Conservation (phyloP, 805 yeast genomes). For the Candida succiphila region DNA sequence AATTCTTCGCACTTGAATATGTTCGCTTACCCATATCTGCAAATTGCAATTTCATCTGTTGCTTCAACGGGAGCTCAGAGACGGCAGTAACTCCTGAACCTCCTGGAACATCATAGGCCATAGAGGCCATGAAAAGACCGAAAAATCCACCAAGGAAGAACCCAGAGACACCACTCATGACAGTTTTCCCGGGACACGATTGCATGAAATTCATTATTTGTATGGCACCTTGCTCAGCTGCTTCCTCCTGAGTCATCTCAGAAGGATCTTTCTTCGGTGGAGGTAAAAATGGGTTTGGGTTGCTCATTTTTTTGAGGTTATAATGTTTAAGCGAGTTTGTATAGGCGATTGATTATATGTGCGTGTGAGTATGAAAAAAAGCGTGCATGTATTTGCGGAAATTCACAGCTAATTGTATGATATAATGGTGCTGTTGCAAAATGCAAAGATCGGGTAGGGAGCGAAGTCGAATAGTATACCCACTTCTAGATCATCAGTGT, state of each 20-base stretch:
- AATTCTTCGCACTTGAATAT: conserved; percentile 84
- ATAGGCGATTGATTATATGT: too few relatives aligned
- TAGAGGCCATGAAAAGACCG: conserved; percentile 88
- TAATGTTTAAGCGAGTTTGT: background rate
- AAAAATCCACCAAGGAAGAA: conserved; percentile 92
- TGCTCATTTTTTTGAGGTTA: background rate
- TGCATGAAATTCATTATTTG: conserved; percentile 78
- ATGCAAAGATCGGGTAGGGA: too few relatives aligned
- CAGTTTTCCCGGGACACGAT: conserved; percentile 92
- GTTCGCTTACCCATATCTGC: conserved; percentile 87
- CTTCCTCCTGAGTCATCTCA: conserved; percentile 85
- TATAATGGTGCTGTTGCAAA: too few relatives aligned
- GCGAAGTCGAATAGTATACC: too few relatives aligned
- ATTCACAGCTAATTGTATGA: too few relatives aligned
- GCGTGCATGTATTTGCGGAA: too few relatives aligned
- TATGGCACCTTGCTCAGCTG: conserved; percentile 82
- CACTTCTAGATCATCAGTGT: too few relatives aligned
- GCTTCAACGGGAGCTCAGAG: conserved; percentile 79
- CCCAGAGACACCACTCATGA: conserved; percentile 87
- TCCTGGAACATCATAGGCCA: conserved; percentile 73
- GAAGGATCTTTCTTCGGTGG: conserved; percentile 39
- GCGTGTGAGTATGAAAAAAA: too few relatives aligned
- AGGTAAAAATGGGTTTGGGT: conserved; percentile 25
- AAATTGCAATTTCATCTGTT: conserved; percentile 87
- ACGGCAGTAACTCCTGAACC: conserved; percentile 39